phyloP scores from a whole-genome alignment of 257 asterid genomes.

The Gentiana straminea region DNA sequence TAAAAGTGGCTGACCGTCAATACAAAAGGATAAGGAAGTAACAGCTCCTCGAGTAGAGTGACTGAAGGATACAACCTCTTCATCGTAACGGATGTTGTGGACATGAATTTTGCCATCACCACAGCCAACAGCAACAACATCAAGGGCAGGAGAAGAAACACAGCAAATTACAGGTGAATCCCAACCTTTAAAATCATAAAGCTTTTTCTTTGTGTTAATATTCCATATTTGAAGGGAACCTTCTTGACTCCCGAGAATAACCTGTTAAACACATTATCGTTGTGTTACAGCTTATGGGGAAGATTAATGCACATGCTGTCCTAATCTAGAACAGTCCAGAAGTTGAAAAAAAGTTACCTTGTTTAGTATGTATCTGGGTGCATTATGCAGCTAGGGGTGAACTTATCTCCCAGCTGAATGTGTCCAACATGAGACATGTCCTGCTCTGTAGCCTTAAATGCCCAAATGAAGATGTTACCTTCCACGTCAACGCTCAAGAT shows the following conservation, averaged over 20 bases:
- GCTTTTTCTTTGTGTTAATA: slow-evolving; percentile 71
- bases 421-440: slow-evolving; percentile 59
- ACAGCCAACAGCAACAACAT: slow-evolving; percentile 84
- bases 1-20: slow-evolving; percentile 86
- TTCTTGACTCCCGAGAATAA: slow-evolving; percentile 70
- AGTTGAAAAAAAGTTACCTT: slow-evolving; percentile 37
- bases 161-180: slow-evolving; percentile 61
- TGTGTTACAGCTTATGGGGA: slow-evolving; percentile 11
- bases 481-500: slow-evolving; percentile 64
- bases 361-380: slow-evolving; percentile 94
- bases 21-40: slow-evolving; percentile 78
- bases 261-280: slow-evolving; percentile 31
- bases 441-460: slow-evolving; percentile 54
- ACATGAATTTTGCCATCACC: slow-evolving; percentile 86
- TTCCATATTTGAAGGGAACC: slow-evolving; percentile 88
- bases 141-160: slow-evolving; percentile 84
- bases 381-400: slow-evolving; percentile 83
- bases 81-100: slow-evolving; percentile 69
- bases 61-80: slow-evolving; percentile 63
- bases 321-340: not conserved
- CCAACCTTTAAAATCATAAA: slow-evolving; percentile 78
- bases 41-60: slow-evolving; percentile 78
- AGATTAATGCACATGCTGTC: not conserved
- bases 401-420: slow-evolving; percentile 45
- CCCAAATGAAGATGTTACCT: slow-evolving; percentile 78